These are phyloP conservation scores for Tylopilus sp. DNA, from an alignment of 1,284 basidiomycete species.

Conservation along the genomic window DNA sequence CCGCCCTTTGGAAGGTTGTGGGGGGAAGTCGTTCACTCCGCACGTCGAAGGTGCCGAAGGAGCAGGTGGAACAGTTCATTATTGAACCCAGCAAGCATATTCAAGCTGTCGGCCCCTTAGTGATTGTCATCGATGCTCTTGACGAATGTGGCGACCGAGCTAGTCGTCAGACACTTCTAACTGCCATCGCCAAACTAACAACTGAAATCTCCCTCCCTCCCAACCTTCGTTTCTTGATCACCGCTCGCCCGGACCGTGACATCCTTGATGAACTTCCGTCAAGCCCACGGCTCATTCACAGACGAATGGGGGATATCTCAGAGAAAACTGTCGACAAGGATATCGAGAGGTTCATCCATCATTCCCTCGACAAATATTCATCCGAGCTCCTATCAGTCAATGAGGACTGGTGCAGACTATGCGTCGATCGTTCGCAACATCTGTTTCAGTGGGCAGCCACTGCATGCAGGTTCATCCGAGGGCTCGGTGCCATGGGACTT, in stretches of 20 bases:
- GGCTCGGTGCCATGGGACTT: not conserved
- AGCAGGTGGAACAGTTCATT: conserved; percentile 11
- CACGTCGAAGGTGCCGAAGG: not conserved
- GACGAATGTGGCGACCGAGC: conserved; percentile 16
- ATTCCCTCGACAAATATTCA: not conserved
- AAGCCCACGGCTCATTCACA: not conserved
- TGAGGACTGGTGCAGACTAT: conserved; percentile 12
- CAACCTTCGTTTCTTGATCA: conserved; percentile 17
- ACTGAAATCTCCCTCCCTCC: not conserved
- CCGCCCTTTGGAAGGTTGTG: conserved; percentile 3
- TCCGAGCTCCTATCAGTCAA: conserved; percentile 1
- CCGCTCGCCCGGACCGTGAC: conserved; percentile 6
- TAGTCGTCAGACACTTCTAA: conserved; percentile 5
- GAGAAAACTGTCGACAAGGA: not conserved
- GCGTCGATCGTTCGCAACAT: conserved; percentile 4
- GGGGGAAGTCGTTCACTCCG: conserved; percentile 9
- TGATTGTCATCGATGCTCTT: conserved; percentile 23
- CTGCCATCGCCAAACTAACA: not conserved
- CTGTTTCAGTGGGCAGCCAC: conserved; percentile 21
- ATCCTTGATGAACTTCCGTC: not conserved
- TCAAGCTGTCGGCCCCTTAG: conserved; percentile 2
- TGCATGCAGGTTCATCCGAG: conserved; percentile 14
- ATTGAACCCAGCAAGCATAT: conserved; percentile 8
- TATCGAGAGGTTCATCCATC: conserved; percentile 4
- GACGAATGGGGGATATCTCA: not conserved